Evolutionary conservation across 139 green algal species (phyloP), one percentile per base, ranked within the genome.

Genomic region (Spirogloea muscicola): DNA sequence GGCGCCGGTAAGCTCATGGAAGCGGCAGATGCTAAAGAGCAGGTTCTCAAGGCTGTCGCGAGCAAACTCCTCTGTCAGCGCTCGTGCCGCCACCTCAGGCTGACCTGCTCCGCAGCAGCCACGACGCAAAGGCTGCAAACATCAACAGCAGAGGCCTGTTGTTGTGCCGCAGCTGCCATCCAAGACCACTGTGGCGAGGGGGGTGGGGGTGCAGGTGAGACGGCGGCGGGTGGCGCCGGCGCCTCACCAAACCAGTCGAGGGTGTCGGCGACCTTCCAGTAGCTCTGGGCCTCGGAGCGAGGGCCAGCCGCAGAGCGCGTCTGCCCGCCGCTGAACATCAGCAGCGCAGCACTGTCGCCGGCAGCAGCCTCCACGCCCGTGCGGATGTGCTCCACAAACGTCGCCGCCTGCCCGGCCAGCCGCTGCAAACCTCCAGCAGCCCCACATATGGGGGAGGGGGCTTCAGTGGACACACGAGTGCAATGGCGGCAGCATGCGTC

Each of bases 31-130:
- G 41, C 81, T 86, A 83, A 97, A 96, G 21, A 96, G 68, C 41
- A 97, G 59, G 82, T 97, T 97, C 75, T 97, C 92, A 73, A 95
- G 91, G 49, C 82, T 91, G 85, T 97, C 92, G 1, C 92, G 85
- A 1, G 91, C 90, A 40, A 90, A 84, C 72, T 96, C 91, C 82
- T 96, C 87, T 27, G 86, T 51, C 71, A 86, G 27, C 72, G 85
- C 70, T 36, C 79, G 48, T 52, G 36, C 41, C 18, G 49, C 33
- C 29, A 83, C 74, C 1, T 74, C 58, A 21, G 37, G 21, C 27
- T 63, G 29, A 27, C 62, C 71, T 79, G 71, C 41, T 7, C 1
- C 29, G 29, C n/a, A 34, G 58, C 33, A 18, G n/a, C 42, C 21
- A 21, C n/a, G 25, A 51, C 33, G n/a, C 2, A 66, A 21, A 55